phyloP scores from a whole-genome alignment of 306 rosid genomes.

The Vigna nakashimae region DNA sequence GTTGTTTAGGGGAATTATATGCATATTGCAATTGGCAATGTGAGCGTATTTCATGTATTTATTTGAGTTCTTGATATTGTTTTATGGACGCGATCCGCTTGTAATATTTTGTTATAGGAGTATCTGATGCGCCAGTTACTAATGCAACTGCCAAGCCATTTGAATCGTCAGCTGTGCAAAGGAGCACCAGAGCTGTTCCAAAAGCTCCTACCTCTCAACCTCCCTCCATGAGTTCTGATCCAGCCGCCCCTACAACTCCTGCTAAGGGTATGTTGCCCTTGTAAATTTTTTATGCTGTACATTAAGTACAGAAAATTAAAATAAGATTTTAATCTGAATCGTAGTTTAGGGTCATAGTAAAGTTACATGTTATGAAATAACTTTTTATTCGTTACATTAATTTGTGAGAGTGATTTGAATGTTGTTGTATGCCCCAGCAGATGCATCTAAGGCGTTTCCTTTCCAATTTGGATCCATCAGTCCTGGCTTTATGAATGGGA shows the following conservation, averaged over 20 bases:
- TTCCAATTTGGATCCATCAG: conserved; percentile 91
- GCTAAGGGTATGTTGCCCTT: conserved; percentile 59
- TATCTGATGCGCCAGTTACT: conserved; percentile 51
- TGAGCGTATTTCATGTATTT: not conserved
- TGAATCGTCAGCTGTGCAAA: conserved; percentile 64
- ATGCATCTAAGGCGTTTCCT: conserved; percentile 64
- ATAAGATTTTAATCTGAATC: conserved; percentile 21
- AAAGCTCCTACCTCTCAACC: conserved; percentile 81
- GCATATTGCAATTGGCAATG: conserved; percentile 9
- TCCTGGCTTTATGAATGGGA: conserved; percentile 76
- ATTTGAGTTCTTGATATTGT: conserved; percentile 31
- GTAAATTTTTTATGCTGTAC: conserved; percentile 7
- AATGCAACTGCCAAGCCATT: conserved; percentile 62
- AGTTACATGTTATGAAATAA: not conserved
- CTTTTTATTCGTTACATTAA: not conserved
- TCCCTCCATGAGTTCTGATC: conserved; percentile 60
- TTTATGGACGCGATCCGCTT: conserved; percentile 6
- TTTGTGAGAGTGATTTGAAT: conserved; percentile 38
- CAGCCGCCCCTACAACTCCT: conserved; percentile 63
- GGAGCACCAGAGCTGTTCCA: conserved; percentile 71
- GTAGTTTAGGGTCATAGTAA: not conserved
- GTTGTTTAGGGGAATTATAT: conserved; percentile 21
- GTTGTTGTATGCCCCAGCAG: conserved; percentile 61
- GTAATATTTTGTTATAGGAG: conserved; percentile 53
- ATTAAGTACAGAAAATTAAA: not conserved